Evolutionary conservation across 2,329 filamentous ascomycete genomes (phyloP), one percentile per base, ranked within the genome.

Genomic region (Cytospora piceicola): DNA sequence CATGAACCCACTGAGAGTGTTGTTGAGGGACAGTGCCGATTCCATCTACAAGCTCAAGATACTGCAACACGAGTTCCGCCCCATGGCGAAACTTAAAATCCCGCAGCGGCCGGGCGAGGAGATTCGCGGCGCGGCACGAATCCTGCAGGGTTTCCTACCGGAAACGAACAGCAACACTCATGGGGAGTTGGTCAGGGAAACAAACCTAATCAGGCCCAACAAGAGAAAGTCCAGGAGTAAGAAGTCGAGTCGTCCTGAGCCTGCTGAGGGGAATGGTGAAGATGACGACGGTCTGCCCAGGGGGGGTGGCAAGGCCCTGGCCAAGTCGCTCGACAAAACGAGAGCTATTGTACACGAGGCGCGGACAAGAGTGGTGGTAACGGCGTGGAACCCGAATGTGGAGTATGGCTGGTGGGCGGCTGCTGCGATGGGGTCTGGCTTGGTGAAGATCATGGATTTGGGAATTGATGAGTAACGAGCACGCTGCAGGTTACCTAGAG

Each of bases 301-400:
- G 11, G 60, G 56, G n/a, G 67, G 71, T 24, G 72, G 70, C 56
- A 60, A 67, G 51, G 67, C 65, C 11, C 71, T 73, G 65, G 67
- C 69, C 4, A 59, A 58, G 51, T 49, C 42, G 20, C 32, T 62
- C 32, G 65, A 67, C n/a, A 58, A 63, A 67, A 72, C 58, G 58
- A 70, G 70, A 46, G 79, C 80, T 5, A 77, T 83, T 5, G 80
- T 90, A 14, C 84, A 88, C 70, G 89, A 91, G 64, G 84, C 89
- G 57, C 78, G 83, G 68, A 89, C 86, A 12, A 83, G 88, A 56
- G 78, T 91, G 69, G 87, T 87, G 6, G 79, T 82, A 1, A 77
- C 90, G 29, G 82, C 83, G 51, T 92, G 89, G 89, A 91, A 91
- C 72, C 87, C 88, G 1, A 91, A 91, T 70, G 74, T 81, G 42